Evolutionary conservation across 805 yeast species (phyloP).

Genomic region (Starmerella floris): DNA sequence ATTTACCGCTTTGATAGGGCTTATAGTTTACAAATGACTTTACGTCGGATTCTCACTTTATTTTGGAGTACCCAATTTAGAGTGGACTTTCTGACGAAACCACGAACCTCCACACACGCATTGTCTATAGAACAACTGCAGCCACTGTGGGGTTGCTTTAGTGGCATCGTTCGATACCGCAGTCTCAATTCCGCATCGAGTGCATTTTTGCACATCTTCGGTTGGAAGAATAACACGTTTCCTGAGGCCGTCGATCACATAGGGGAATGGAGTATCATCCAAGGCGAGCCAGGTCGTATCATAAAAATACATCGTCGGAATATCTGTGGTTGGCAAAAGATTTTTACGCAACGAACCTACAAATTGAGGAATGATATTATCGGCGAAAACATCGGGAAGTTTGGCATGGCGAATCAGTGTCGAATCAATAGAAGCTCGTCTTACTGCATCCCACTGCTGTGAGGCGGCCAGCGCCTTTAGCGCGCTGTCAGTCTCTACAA

Average conservation of each 20-base stretch:
- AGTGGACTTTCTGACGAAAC: slow-evolving; percentile 22
- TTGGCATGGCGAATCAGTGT: slow-evolving; percentile 35
- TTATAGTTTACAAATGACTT: too few relatives aligned
- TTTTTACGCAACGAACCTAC: slow-evolving; percentile 16
- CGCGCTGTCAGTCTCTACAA: slow-evolving; percentile 16
- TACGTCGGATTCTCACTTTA: too few relatives aligned
- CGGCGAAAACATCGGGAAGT: slow-evolving; percentile 35
- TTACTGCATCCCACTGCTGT: background rate
- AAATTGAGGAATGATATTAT: slow-evolving; percentile 26
- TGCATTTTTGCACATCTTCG: slow-evolving; percentile 34
- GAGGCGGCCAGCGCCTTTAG: slow-evolving; percentile 16
- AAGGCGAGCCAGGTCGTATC: slow-evolving; percentile 54
- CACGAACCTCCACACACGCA: slow-evolving; percentile 73
- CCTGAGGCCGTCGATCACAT: slow-evolving; percentile 27
- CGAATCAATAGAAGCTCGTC: slow-evolving; percentile 14
- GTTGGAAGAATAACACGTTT: slow-evolving; percentile 30
- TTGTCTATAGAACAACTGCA: slow-evolving; percentile 54
- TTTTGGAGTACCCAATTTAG: background rate
- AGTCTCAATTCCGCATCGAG: slow-evolving; percentile 42
- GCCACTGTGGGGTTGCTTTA: slow-evolving; percentile 32
- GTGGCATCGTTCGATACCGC: slow-evolving; percentile 30
- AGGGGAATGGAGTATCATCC: slow-evolving; percentile 14
- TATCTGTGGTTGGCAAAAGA: slow-evolving; percentile 25
- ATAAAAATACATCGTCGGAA: slow-evolving; percentile 46
- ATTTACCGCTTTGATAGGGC: too few relatives aligned